These are phyloP conservation scores for Phlyctochytrium bullatum DNA, from an alignment of 192 early-diverging fungal species.

Conservation along the genomic window DNA sequence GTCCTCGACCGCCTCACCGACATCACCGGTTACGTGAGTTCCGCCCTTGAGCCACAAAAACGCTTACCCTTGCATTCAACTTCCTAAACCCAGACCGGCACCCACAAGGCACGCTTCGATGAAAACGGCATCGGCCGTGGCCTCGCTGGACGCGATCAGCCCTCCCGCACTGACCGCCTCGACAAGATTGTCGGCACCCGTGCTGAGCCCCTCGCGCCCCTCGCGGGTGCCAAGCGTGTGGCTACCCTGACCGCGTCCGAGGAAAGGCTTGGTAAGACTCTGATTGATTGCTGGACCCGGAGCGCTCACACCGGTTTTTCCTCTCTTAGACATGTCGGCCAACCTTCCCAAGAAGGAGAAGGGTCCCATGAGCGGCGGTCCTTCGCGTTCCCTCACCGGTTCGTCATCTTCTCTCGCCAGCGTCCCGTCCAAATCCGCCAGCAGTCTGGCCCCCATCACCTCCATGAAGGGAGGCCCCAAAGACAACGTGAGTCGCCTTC, in stretches of 20 bases:
- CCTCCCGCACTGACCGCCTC: conserved; percentile 30
- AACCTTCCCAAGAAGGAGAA: conserved; percentile 33
- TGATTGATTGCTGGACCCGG: too few species aligned
- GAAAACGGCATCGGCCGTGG: conserved; percentile 46
- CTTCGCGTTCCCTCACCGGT: too few species aligned
- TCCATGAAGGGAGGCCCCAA: too few species aligned
- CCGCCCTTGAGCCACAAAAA: too few species aligned
- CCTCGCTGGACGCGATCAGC: conserved; percentile 41
- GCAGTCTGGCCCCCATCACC: neutral
- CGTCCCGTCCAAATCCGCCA: too few species aligned
- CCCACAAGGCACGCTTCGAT: conserved; percentile 57
- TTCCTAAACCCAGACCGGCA: conserved; percentile 38
- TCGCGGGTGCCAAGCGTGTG: conserved; percentile 4
- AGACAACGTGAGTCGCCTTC: too few species aligned
- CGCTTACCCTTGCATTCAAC: neutral
- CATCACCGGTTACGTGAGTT: conserved; percentile 35
- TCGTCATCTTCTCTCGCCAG: too few species aligned
- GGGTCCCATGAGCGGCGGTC: too few species aligned
- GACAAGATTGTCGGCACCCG: conserved; percentile 22
- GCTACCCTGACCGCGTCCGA: conserved; percentile 32
- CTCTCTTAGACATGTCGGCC: conserved; percentile 22
- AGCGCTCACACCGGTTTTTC: too few species aligned
- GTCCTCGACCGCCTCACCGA: conserved; percentile 41
- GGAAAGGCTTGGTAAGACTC: conserved; percentile 31
- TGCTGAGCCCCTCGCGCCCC: too few species aligned